Conservation (phyloP, 1,284 basidiomycete species). For the Ganoderma leucocontextum region DNA sequence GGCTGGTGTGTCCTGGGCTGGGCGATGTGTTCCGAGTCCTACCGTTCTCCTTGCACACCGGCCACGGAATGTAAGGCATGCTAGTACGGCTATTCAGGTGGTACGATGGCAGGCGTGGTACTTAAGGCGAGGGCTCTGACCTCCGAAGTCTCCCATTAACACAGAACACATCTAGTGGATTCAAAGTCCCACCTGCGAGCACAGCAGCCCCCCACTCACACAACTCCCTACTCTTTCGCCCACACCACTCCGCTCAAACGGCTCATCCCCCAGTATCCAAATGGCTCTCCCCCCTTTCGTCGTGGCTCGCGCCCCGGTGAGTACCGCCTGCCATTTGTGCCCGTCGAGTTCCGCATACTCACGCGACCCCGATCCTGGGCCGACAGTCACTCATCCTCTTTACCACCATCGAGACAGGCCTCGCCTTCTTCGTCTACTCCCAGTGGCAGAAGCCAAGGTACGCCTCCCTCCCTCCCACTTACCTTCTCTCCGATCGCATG, state of each 20-base stretch:
- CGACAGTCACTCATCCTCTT: constrained; percentile 39
- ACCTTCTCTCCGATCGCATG: background rate
- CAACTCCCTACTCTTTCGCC: constrained; percentile 18
- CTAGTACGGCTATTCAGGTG: constrained; percentile 7
- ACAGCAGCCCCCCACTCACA: constrained; percentile 20
- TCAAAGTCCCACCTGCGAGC: constrained; percentile 17
- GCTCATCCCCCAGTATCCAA: constrained; percentile 18
- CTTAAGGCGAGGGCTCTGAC: constrained; percentile 25
- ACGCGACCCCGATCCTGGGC: background rate
- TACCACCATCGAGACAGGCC: constrained; percentile 35
- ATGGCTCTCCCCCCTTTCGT: constrained; percentile 34
- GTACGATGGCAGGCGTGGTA: constrained; percentile 15
- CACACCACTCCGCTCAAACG: constrained; percentile 18
- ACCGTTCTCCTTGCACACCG: constrained; percentile 23
- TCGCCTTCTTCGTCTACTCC: constrained; percentile 35
- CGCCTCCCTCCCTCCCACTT: background rate
- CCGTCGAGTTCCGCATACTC: background rate
- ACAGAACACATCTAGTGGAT: constrained; percentile 29
- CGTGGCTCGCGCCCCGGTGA: constrained; percentile 37
- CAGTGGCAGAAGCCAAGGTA: constrained; percentile 40
- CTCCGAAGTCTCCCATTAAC: constrained; percentile 27
- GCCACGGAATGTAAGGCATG: background rate
- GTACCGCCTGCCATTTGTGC: constrained; percentile 8
- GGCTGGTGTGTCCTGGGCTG: constrained; percentile 31
- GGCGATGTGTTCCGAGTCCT: constrained; percentile 35